Evolutionary conservation across 257 asterid species (phyloP).

Genomic region (Nicotiana attenuata): DNA sequence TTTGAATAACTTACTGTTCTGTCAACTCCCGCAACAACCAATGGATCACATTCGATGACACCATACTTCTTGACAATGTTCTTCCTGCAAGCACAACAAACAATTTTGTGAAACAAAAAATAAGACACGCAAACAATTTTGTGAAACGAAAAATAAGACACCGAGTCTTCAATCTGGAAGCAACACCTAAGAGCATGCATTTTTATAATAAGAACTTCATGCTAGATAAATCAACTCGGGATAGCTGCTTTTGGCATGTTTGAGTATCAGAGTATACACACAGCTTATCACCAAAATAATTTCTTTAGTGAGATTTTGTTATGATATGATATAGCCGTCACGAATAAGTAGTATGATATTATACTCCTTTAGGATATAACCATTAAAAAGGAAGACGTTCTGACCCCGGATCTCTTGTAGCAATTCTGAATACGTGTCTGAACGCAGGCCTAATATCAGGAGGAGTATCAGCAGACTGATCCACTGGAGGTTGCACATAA

Average conservation of each 20-base stretch:
- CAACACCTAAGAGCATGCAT: neutral
- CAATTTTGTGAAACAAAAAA: neutral
- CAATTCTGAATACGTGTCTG: conserved; percentile 67
- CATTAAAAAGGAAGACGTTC: conserved; percentile 10
- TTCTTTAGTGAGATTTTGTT: neutral
- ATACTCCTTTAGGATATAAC: neutral
- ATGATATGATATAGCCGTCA: neutral
- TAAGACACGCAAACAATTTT: neutral
- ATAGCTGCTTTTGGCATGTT: neutral
- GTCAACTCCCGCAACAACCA: conserved; percentile 75
- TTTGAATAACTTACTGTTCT: conserved; percentile 59
- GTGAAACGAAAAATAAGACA: neutral
- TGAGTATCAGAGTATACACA: neutral
- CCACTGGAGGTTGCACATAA: conserved; percentile 72
- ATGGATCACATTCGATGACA: conserved; percentile 89
- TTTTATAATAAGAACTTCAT: neutral
- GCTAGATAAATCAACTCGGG: neutral
- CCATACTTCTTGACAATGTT: conserved; percentile 67
- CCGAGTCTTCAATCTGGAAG: neutral
- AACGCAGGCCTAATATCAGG: conserved; percentile 97
- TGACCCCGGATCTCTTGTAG: conserved; percentile 65
- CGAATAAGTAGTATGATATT: neutral
- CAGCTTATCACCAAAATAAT: neutral
- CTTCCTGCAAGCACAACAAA: conserved; percentile 45
- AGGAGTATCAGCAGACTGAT: conserved; percentile 72